Evolutionary conservation across 257 asterid genomes (phyloP), one percentile per base, ranked within the genome.

Genomic region (Solanum infundibuliforme): DNA sequence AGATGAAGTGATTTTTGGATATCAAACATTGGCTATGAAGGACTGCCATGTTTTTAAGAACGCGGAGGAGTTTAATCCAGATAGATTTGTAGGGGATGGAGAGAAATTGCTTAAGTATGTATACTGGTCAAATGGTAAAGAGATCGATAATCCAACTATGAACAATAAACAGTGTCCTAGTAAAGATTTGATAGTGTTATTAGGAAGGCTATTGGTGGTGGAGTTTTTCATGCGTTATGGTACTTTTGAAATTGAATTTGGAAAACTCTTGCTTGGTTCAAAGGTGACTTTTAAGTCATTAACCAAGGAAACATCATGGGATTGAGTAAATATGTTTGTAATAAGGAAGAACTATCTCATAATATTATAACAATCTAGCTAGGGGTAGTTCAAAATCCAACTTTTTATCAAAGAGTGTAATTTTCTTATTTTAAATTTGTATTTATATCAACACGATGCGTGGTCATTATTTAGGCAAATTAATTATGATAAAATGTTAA

Each of bases 251-350:
- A 29, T 75, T 16, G 85, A 74, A 52, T 58, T 27, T n/a, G 88
- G 52, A 76, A 74, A 8, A 27, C 18, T 86, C 32, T 11, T 86
- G 81, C 55, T 94, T 7, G 96, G 98, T 11, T 92, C 95, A 0
- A 32, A 85, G 6, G 96, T 96, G n/a, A 92, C 93, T 0, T 79
- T 96, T 79, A 94, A 87, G 62, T 92, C 98, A 5, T 14, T 92
- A 2, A 90, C 90, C 12, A 92, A 88, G 39, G 91, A 91, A 21
- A 71, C 83, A 14, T 88, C 36, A 83, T 74, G 12, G 43, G 43
- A 39, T 39, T 39, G 12, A 39, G 12, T 38, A 38, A 7, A 7
- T 36, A 36, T 36, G 9, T 36, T 36, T 36, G 39, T 36, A 36
- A 36, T 38, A 38, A 38, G 43, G 43, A 38, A 38, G 43, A 38